These are phyloP conservation scores for Paecilomyces dactylethromorphus DNA, from an alignment of 2,329 filamentous ascomycete genomes.

Conservation along the genomic window DNA sequence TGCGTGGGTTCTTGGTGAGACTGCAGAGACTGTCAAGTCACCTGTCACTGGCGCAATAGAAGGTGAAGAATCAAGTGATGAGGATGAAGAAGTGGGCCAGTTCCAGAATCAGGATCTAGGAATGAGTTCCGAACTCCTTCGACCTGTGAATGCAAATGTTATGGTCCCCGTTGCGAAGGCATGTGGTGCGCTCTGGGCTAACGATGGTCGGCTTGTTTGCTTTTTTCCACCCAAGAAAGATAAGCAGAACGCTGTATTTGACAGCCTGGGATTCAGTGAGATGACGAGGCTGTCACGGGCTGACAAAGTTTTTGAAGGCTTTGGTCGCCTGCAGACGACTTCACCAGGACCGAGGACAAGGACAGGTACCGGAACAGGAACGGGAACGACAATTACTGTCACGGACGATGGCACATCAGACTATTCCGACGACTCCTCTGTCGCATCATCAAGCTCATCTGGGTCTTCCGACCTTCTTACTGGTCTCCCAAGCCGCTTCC, in stretches of 20 bases:
- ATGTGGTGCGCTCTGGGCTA: conserved; percentile 52
- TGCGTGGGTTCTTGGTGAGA: conserved; percentile 48
- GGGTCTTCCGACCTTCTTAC: conserved; percentile 38
- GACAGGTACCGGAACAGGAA: conserved; percentile 40
- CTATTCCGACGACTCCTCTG: conserved; percentile 47
- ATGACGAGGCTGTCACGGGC: conserved; percentile 42
- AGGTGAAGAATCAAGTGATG: conserved; percentile 79
- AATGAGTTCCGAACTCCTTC: conserved; percentile 46
- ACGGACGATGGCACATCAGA: conserved; percentile 41
- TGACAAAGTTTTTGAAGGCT: conserved; percentile 56
- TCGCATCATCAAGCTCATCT: conserved; percentile 53
- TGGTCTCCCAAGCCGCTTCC: conserved; percentile 42
- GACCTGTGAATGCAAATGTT: conserved; percentile 53
- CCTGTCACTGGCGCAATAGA: conserved; percentile 32
- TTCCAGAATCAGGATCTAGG: conserved; percentile 39
- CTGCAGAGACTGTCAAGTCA: conserved; percentile 44
- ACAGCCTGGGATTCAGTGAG: conserved; percentile 41
- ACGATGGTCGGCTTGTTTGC: conserved; percentile 51
- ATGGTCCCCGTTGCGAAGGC: conserved; percentile 58
- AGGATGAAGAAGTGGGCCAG: conserved; percentile 56
- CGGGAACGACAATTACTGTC: conserved; percentile 30
- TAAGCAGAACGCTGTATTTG: conserved; percentile 45
- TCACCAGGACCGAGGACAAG: conserved; percentile 41
- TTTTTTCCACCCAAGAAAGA: conserved; percentile 51
- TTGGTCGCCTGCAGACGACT: conserved; percentile 52